These are phyloP conservation scores for Geum urbanum DNA, from an alignment of 306 rosid species.

Conservation along the genomic window DNA sequence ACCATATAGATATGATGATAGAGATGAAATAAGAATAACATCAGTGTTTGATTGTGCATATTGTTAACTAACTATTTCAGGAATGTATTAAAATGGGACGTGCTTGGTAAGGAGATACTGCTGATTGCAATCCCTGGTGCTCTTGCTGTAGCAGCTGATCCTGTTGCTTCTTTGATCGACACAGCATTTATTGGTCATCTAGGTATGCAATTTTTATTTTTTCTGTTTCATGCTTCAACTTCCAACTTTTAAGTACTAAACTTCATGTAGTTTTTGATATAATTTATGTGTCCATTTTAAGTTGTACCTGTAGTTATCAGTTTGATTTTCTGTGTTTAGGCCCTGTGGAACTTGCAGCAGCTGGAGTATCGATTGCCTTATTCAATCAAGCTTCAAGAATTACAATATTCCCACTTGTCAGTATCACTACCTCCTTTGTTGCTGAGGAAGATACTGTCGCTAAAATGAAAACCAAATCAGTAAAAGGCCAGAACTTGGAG, in stretches of 20 bases:
- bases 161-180: conserved; percentile 93
- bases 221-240: not conserved
- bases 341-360: conserved; percentile 93
- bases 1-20: not conserved
- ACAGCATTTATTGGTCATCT: conserved; percentile 95
- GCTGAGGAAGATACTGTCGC: conserved; percentile 86
- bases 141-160: conserved; percentile 95
- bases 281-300: not conserved
- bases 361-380: conserved; percentile 84
- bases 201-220: conserved; percentile 35
- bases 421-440: conserved; percentile 91
- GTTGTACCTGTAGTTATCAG: not conserved
- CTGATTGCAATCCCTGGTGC: conserved; percentile 92
- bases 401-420: conserved; percentile 87
- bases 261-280: not conserved
- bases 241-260: not conserved
- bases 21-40: not conserved
- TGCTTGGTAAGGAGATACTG: conserved; percentile 66
- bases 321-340: conserved; percentile 33
- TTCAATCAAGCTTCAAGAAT: conserved; percentile 97
- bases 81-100: conserved; percentile 65
- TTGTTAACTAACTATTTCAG: conserved; percentile 33
- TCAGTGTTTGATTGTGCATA: not conserved
- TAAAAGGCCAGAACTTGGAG: conserved; percentile 22
- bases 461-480: conserved; percentile 29